Evolutionary conservation across 768 basidiomycete species (phyloP).

Genomic region (Lactifluus hygrophoroides): DNA sequence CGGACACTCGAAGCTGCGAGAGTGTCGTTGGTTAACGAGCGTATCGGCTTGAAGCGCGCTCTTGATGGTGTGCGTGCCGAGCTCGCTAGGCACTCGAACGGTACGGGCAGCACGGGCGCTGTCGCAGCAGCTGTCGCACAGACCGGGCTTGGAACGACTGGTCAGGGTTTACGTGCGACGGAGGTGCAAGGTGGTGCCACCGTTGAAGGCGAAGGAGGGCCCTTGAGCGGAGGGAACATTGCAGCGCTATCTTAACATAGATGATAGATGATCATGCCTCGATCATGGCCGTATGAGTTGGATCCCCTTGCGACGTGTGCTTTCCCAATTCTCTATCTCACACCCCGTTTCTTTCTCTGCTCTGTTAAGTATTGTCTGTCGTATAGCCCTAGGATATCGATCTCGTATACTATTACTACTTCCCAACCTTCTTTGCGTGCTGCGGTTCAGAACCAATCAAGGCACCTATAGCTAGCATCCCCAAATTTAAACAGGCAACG

Average conservation of each 20-base stretch:
- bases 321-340: background rate
- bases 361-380: constrained; percentile 16
- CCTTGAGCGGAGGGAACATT: constrained; percentile 46
- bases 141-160: constrained; percentile 43
- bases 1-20: constrained; percentile 75
- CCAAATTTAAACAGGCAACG: too few relatives aligned
- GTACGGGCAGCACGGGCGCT: constrained; percentile 22
- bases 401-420: constrained; percentile 14
- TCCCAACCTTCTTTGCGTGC: background rate
- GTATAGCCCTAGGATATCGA: constrained; percentile 17
- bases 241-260: constrained; percentile 36
- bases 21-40: constrained; percentile 71
- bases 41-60: constrained; percentile 60
- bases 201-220: constrained; percentile 47
- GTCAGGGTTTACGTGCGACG: constrained; percentile 49
- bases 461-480: too few relatives aligned
- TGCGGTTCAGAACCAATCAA: too few relatives aligned
- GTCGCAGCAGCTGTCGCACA: constrained; percentile 29
- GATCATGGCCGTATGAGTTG: too few relatives aligned
- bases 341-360: background rate
- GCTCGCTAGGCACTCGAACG: constrained; percentile 43
- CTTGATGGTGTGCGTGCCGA: constrained; percentile 60
- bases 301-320: background rate
- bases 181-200: constrained; percentile 41
- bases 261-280: background rate